phyloP scores from a whole-genome alignment of 2,329 filamentous ascomycete genomes.

The Lachnellula occidentalis region DNA sequence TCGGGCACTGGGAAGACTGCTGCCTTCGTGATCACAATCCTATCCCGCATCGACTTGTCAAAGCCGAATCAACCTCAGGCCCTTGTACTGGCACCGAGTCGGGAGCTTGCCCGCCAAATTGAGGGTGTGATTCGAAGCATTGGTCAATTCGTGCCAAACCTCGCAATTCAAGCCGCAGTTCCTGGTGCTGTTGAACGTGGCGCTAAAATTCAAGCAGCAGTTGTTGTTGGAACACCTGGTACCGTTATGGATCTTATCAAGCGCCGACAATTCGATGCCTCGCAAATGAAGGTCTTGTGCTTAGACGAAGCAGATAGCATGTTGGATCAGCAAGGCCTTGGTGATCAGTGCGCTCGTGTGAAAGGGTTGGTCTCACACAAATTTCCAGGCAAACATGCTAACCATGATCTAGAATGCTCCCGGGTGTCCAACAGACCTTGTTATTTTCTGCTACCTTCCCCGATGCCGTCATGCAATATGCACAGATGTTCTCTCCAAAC shows the following conservation, averaged over 20 bases:
- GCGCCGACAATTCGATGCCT: constrained; percentile 66
- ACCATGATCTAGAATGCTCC: constrained; percentile 55
- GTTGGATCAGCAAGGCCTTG: constrained; percentile 91
- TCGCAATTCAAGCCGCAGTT: constrained; percentile 76
- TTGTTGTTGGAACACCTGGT: constrained; percentile 90
- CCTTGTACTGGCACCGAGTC: constrained; percentile 82
- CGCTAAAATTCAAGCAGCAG: constrained; percentile 63
- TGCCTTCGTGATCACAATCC: constrained; percentile 87
- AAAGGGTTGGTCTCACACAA: constrained; percentile 61
- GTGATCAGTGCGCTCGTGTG: constrained; percentile 89
- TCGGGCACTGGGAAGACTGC: constrained; percentile 98
- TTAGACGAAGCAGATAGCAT: constrained; percentile 98
- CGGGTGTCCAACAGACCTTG: constrained; percentile 73
- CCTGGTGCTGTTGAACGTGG: constrained; percentile 69
- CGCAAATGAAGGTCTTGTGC: constrained; percentile 73
- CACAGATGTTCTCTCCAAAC: constrained; percentile 74
- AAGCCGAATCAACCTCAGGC: constrained; percentile 71
- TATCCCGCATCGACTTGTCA: constrained; percentile 75
- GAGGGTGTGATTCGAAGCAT: constrained; percentile 77
- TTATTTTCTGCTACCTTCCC: constrained; percentile 98
- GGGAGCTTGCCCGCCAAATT: constrained; percentile 93
- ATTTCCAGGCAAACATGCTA: constrained; percentile 7
- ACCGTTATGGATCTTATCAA: constrained; percentile 86
- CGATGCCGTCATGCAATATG: constrained; percentile 77
- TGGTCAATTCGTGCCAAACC: constrained; percentile 72